Evolutionary conservation across 257 asterid species (phyloP), one percentile per base, ranked within the genome.

Genomic region (Solanum ossicruentum): DNA sequence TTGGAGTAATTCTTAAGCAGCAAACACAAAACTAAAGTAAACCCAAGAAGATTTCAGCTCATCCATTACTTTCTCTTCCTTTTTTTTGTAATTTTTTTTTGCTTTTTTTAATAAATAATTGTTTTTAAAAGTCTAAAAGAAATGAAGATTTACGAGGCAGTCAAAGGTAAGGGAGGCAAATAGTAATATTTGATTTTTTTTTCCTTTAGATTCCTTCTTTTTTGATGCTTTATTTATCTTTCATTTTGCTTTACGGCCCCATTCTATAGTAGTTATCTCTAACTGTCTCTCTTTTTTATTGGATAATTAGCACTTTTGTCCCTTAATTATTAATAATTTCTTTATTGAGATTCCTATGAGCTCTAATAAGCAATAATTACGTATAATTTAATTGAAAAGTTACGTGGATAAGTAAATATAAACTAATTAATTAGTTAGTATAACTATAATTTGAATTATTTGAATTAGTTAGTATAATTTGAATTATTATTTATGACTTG

Each of bases 121-220:
- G 11, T 36, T 72, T 83, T 75, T 39, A 20, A 86, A 87, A 58
- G 80, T 82, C 70, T 87, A 85, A 81, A 81, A 70, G 78, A 86
- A 73, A 63, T 84, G 69, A 89, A 86, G 85, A 88, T 81, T 89
- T 78, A 85, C 85, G 88, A 87, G 87, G 85, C 88, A 86, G 92
- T 92, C 94, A 92, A 92, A 90, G 84, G 86, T 75, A 71, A 85
- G 60, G 65, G 63, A 26, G 82, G 17, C 82, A 77, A 26, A 39
- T 41, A 70, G 17, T 70, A 69, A n/a, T 80, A 78, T 77, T 86
- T 87, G 83, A 85, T 86, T 52, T 56, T 84, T 51, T 58, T 82
- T 82, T 36, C 79, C 82, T 70, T 80, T 55, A 79, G 63, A 67
- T 85, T 83, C 85, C 72, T 41, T 69, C 55, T 72, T 51, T 23